These are phyloP conservation scores for Cucurbita argyrosperma DNA, from an alignment of 306 rosid genomes.

Conservation along the genomic window DNA sequence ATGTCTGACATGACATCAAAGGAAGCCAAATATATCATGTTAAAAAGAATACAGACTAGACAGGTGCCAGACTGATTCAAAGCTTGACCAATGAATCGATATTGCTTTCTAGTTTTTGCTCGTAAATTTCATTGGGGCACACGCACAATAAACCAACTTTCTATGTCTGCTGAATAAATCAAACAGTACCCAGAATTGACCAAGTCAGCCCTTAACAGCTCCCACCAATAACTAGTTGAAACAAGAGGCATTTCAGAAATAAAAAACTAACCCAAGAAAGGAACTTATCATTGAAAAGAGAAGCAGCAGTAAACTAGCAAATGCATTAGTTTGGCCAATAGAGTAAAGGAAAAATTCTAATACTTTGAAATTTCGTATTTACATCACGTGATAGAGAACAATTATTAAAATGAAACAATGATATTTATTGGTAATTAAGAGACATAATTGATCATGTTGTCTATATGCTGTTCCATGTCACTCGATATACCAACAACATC, in stretches of 20 bases:
- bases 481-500: background rate
- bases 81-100: background rate
- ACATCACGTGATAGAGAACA: background rate
- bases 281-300: background rate
- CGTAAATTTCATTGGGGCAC: background rate
- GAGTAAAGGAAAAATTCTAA: background rate
- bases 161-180: background rate
- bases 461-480: background rate
- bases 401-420: background rate
- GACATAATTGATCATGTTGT: background rate
- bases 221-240: background rate
- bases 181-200: background rate
- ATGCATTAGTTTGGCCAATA: background rate
- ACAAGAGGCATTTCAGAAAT: background rate
- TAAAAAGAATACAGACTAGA: constrained; percentile 1
- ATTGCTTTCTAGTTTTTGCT: background rate
- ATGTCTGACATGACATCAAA: constrained; percentile 2
- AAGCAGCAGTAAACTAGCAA: background rate
- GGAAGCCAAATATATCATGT: background rate
- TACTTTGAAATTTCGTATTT: background rate
- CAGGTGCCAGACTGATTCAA: background rate
- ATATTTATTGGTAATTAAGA: background rate
- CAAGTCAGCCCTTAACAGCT: background rate
- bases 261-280: background rate
- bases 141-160: background rate